Evolutionary conservation across 306 rosid genomes (phyloP), one percentile per base, ranked within the genome.

Genomic region (Trichosanthes truncata): DNA sequence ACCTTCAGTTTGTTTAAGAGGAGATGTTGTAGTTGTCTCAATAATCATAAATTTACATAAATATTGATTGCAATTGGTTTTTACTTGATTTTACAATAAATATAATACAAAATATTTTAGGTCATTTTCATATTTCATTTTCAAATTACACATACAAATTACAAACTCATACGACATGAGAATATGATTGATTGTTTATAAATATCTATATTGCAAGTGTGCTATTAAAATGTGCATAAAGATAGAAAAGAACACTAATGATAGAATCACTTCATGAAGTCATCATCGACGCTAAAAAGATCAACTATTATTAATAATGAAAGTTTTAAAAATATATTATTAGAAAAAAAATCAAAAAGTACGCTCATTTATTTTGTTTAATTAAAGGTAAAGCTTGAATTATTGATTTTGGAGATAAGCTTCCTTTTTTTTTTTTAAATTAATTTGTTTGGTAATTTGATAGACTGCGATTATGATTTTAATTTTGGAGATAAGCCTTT

Each of bases 401-500:
- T 25, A 73, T 73, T 73, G 60, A 20, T 26, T 49, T 48, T 49
- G 13, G 41, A 73, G 78, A 73, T 73, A 73, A 73, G 78, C 8
- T 48, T 73, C 38, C 1, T 36, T 38, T 17, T 17, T 17, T 51
- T 51, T 6, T 18, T 66, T 17, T 6, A 1, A 33, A 17, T 65
- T 26, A 33, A 31, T 20, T 23, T 10, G n/a, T 68, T 68, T 41
- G 18, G 51, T 68, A 41, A 29, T 29, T 49, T 74, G 62, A 49
- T 74, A 29, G 61, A 66, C 15, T 66, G 33, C 33, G 49, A 74
- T 74, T 74, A 49, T 49, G 78, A 74, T 74, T 74, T 69, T 41
- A 41, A 43, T 41, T 69, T 49, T 74, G 78, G 78, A 74, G 78
- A 74, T 74, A 49, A 74, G 78, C 62, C 62, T 49, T 49, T 29